Evolutionary conservation across 225 moss, liverwort and hornwort genomes (phyloP), one percentile per base, ranked within the genome.

Genomic region (Takakia lepidozioides): DNA sequence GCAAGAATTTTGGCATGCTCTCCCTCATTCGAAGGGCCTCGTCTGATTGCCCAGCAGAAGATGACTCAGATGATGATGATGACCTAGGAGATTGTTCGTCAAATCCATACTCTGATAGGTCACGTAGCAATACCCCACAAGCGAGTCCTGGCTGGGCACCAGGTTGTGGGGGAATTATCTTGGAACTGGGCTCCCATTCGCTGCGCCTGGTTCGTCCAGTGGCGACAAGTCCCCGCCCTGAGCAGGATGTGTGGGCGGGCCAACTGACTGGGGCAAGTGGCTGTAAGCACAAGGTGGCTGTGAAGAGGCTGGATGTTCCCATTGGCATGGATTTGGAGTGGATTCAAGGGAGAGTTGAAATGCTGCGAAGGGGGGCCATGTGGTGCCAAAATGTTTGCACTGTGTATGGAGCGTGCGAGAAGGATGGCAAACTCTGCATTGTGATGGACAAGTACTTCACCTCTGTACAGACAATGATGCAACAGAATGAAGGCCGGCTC

Each of bases 361-460:
- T 44, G 25, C 61, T 74, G 46, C 62, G 59, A 55, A 61, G 73
- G 43, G 62, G 58, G 10, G 73, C 68, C 20, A 74, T 64, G 73
- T 74, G 73, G 73, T 74, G 73, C 51, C 73, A 74, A 44, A 74
- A 74, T 55, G 67, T 74, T 8, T 74, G 68, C 59, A 68, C 73
- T 25, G 60, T 74, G 15, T 74, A 74, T 47, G 73, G 73, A 40
- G 68, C 57, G 2, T 74, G 73, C 49, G 30, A 58, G 17, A 68
- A 68, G 50, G 73, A 64, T 49, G 68, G 67, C 32, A 74, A 74
- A 35, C 68, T 74, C 10, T 74, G 73, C 58, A 68, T 74, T 19
- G 63, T 74, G 29, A 68, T 74, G 73, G 73, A 74, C 45, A 68
- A 55, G 63, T 74, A 74, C 46, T 54, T 47, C 54, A 58, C 67